Evolutionary conservation across 768 basidiomycete species (phyloP).

Genomic region (Suillus discolor): DNA sequence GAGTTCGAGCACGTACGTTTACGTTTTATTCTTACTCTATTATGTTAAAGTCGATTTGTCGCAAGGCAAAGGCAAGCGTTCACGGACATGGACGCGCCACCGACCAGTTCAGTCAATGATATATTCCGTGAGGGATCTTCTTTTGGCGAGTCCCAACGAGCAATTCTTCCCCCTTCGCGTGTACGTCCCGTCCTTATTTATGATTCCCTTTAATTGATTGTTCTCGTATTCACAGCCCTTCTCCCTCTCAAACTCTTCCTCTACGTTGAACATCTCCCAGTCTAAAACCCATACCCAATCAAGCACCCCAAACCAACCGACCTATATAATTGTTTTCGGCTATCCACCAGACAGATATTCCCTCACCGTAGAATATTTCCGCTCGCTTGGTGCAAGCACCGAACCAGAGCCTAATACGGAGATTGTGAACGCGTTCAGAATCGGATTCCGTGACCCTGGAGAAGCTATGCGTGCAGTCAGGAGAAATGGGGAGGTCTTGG

Average conservation of each 20-base stretch:
- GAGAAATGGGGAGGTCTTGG: slow-evolving; percentile 80
- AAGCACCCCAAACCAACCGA: slow-evolving; percentile 39
- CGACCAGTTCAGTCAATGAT: slow-evolving; percentile 73
- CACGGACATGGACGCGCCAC: slow-evolving; percentile 81
- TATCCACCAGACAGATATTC: slow-evolving; percentile 82
- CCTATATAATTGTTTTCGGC: slow-evolving; percentile 83
- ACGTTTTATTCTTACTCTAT: slow-evolving; percentile 8
- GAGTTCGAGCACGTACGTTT: slow-evolving; percentile 44
- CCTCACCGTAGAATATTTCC: slow-evolving; percentile 72
- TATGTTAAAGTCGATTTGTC: slow-evolving; percentile 12
- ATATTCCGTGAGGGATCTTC: slow-evolving; percentile 55
- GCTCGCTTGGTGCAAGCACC: slow-evolving; percentile 68
- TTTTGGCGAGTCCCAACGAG: slow-evolving; percentile 32
- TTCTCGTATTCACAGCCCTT: slow-evolving; percentile 16
- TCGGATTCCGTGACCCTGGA: slow-evolving; percentile 70
- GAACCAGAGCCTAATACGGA: slow-evolving; percentile 69
- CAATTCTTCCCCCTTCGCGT: slow-evolving; percentile 14
- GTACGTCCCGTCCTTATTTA: slow-evolving; percentile 15
- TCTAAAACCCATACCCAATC: slow-evolving; percentile 28
- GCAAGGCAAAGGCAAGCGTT: slow-evolving; percentile 61
- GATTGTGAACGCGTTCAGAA: slow-evolving; percentile 78
- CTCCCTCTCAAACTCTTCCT: slow-evolving; percentile 24
- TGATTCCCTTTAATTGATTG: not conserved
- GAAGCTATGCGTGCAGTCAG: slow-evolving; percentile 80
- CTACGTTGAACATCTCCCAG: slow-evolving; percentile 14